These are phyloP conservation scores for Chytriomyces confervae DNA, from an alignment of 192 early-diverging fungal species.

Conservation along the genomic window DNA sequence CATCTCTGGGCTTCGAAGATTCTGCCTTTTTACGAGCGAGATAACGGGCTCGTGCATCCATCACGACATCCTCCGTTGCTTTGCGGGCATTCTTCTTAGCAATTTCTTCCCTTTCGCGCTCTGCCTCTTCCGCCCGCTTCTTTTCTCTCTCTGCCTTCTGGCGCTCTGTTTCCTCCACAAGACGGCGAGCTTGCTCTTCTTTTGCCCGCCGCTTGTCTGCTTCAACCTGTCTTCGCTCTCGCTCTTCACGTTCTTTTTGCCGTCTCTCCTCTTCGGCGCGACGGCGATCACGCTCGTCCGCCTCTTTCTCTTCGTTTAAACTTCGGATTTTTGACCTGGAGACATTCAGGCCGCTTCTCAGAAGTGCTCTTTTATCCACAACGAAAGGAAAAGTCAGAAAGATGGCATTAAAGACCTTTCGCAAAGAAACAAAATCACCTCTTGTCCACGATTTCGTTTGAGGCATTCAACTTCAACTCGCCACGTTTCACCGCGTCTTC, in stretches of 20 bases:
- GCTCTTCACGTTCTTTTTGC: slow-evolving; percentile 57
- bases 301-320: slow-evolving; percentile 52
- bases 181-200: slow-evolving; percentile 45
- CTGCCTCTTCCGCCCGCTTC: slow-evolving; percentile 29
- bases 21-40: slow-evolving; percentile 46
- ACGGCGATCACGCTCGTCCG: slow-evolving; percentile 44
- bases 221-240: slow-evolving; percentile 55
- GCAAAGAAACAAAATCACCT: slow-evolving; percentile 20
- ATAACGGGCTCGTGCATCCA: slow-evolving; percentile 54
- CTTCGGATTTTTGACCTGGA: slow-evolving; percentile 52
- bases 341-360: slow-evolving; percentile 76
- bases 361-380: slow-evolving; percentile 52
- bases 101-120: slow-evolving; percentile 41
- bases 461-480: slow-evolving; percentile 68
- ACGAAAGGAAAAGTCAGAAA: background rate
- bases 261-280: slow-evolving; percentile 46
- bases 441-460: slow-evolving; percentile 77
- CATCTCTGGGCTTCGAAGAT: background rate
- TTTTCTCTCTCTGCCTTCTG: slow-evolving; percentile 40
- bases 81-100: slow-evolving; percentile 36
- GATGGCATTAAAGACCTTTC: background rate
- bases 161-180: slow-evolving; percentile 19
- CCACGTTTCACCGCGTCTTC: slow-evolving; percentile 36
- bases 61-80: slow-evolving; percentile 47
- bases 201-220: slow-evolving; percentile 55